These are phyloP conservation scores for Rhizoclosmatium sp. DNA, from an alignment of 192 early-diverging fungal genomes.

Conservation along the genomic window DNA sequence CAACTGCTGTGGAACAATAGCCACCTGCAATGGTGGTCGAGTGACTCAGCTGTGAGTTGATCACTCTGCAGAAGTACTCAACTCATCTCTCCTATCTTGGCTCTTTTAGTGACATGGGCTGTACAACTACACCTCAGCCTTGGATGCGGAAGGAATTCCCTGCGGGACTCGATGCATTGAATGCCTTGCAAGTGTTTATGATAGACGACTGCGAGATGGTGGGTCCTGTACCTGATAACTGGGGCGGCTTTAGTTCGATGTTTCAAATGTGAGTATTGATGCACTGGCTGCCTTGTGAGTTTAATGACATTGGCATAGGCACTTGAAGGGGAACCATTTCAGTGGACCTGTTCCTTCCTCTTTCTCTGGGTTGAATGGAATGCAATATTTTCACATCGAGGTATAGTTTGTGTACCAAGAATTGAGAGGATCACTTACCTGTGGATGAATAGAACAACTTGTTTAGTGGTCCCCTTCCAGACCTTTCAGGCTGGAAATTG, in stretches of 20 bases:
- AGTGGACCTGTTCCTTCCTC: constrained; percentile 1
- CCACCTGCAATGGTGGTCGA: not conserved
- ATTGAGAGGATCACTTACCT: too few relatives aligned
- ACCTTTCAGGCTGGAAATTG: too few relatives aligned
- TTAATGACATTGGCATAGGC: not conserved
- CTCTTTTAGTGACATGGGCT: not conserved
- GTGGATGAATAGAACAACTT: not conserved
- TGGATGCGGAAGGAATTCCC: constrained; percentile 13
- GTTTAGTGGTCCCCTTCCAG: not conserved
- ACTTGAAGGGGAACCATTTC: constrained; percentile 16
- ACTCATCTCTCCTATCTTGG: too few relatives aligned
- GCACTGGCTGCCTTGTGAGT: not conserved
- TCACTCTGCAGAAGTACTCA: not conserved
- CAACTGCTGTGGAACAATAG: not conserved
- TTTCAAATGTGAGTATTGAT: constrained; percentile 12
- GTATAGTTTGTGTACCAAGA: too few relatives aligned
- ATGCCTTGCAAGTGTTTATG: not conserved
- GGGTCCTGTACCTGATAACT: constrained; percentile 15
- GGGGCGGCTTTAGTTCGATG: not conserved
- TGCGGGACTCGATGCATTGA: not conserved
- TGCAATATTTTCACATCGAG: not conserved
- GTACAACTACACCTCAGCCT: not conserved
- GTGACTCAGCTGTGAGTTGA: not conserved
- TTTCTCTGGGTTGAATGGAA: not conserved
- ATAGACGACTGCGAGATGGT: constrained; percentile 10